These are phyloP conservation scores for Stephanocyclus meneghinianus DNA, from an alignment of 352 stramenopile species.

Conservation along the genomic window DNA sequence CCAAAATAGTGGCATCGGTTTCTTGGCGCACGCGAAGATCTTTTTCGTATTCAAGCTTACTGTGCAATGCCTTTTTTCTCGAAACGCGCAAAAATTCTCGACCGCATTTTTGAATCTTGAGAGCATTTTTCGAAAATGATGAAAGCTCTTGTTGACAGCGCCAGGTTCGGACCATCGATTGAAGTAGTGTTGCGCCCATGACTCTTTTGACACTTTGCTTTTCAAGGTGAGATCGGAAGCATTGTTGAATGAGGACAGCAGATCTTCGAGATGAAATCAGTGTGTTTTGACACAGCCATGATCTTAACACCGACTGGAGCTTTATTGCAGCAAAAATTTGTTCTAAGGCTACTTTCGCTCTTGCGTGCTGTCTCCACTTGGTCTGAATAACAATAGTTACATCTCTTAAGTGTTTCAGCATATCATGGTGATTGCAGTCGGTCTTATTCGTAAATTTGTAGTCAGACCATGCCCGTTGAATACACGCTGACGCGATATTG, in stretches of 20 bases:
- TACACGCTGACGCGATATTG: neutral
- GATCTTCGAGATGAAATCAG: neutral
- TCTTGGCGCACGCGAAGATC: neutral
- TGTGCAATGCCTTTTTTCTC: neutral
- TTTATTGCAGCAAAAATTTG: constrained; percentile 3
- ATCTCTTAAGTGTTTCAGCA: neutral
- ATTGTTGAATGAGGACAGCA: constrained; percentile 8
- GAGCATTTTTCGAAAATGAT: neutral
- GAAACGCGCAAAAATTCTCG: neutral
- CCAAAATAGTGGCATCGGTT: neutral
- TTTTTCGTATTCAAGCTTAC: neutral
- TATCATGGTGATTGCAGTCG: neutral
- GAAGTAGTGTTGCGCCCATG: constrained; percentile 12
- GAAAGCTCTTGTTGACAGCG: constrained; percentile 11
- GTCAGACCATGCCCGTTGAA: constrained; percentile 8
- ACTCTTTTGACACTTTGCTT: neutral
- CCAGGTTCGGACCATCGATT: constrained; percentile 19
- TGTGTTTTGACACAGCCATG: constrained; percentile 9
- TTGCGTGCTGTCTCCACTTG: constrained; percentile 4
- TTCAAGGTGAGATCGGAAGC: neutral
- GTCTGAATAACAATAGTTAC: constrained; percentile 1
- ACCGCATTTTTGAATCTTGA: constrained; percentile 17
- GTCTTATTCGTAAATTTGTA: neutral
- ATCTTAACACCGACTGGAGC: constrained; percentile 20
- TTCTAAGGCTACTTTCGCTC: neutral